phyloP scores from a whole-genome alignment of 2,329 filamentous ascomycete genomes.

The Penicillium glabrum region DNA sequence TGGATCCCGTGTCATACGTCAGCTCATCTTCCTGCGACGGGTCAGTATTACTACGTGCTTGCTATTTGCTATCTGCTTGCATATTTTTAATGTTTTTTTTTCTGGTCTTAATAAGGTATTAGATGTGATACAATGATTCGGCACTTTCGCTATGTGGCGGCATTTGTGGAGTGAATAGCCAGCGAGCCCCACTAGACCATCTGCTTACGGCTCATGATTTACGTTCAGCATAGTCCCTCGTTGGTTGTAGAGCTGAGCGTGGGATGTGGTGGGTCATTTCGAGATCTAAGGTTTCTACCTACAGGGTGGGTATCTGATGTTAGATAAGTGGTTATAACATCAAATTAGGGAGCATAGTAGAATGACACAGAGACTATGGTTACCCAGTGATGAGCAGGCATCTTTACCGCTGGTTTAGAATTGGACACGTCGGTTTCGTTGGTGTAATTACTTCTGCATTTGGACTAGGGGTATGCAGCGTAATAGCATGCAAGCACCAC shows the following conservation, averaged over 20 bases:
- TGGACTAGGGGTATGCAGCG: background rate
- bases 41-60: too few species aligned
- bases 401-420: background rate
- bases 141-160: too few species aligned
- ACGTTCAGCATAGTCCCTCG: background rate
- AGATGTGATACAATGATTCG: too few species aligned
- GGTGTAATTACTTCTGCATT: background rate
- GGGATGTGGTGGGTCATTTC: background rate
- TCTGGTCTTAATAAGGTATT: too few species aligned
- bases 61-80: too few species aligned
- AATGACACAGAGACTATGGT: background rate
- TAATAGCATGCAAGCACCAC: background rate
- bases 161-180: too few species aligned
- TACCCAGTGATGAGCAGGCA: background rate
- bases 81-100: too few species aligned
- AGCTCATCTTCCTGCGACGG: too few species aligned
- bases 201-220: background rate
- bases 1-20: too few species aligned
- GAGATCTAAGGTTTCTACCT: too few species aligned
- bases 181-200: background rate
- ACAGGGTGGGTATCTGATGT: too few species aligned
- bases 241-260: conserved; percentile 11
- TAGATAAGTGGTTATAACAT: too few species aligned
- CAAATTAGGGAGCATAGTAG: background rate
- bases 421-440: background rate